These are phyloP conservation scores for Calycina marina DNA, from an alignment of 2,329 filamentous ascomycete species.

Conservation along the genomic window DNA sequence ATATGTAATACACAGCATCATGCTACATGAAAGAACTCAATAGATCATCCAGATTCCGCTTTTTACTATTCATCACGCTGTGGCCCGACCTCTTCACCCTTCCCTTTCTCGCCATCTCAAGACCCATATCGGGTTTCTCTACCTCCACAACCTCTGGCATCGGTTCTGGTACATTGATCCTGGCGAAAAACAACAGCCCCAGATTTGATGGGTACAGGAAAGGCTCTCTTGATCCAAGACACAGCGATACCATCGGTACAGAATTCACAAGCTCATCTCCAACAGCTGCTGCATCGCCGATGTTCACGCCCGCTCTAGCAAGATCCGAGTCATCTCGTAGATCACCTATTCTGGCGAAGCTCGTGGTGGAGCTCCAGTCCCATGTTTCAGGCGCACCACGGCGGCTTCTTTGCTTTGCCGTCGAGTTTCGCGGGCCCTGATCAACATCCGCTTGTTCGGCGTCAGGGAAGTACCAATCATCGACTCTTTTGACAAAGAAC, in stretches of 20 bases:
- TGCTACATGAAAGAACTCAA: constrained; percentile 10
- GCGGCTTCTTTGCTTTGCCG: constrained; percentile 1
- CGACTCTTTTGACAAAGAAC: no score
- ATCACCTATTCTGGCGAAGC: constrained; percentile 14
- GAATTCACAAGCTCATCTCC: constrained; percentile 13
- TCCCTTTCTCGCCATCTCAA: neutral
- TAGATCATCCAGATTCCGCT: constrained; percentile 12
- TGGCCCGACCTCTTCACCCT: constrained; percentile 2
- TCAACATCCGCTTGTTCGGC: neutral
- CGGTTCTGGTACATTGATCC: neutral
- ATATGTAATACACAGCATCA: neutral
- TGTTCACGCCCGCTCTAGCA: constrained; percentile 10
- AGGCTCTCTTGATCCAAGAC: constrained; percentile 11
- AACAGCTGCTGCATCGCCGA: constrained; percentile 10
- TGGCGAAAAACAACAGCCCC: neutral
- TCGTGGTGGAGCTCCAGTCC: constrained; percentile 14
- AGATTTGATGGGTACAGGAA: neutral
- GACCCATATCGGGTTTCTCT: neutral
- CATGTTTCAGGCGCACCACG: constrained; percentile 3
- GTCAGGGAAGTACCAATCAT: neutral
- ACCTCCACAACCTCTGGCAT: neutral
- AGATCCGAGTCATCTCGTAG: constrained; percentile 20
- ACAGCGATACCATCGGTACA: constrained; percentile 17
- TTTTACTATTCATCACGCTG: constrained; percentile 10
- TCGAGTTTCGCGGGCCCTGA: constrained; percentile 1